These are phyloP conservation scores for Aspergillus mulundensis DNA, from an alignment of 495 filamentous ascomycete genomes.

Conservation along the genomic window DNA sequence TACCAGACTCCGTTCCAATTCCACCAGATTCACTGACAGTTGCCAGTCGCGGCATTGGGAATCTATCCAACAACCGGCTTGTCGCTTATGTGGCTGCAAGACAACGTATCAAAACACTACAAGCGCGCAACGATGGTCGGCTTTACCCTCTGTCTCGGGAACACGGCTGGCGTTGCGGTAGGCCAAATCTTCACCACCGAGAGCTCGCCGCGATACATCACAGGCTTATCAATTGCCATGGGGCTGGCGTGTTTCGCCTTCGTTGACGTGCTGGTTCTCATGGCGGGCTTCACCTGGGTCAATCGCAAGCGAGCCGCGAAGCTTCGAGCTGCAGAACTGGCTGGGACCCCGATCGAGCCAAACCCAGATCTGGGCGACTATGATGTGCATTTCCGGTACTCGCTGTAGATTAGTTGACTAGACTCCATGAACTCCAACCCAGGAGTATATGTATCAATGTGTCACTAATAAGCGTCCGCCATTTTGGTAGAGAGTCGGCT, in stretches of 20 bases:
- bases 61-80: background rate
- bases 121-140: background rate
- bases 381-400: background rate
- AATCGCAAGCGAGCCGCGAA: background rate
- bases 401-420: background rate
- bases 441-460: too few species aligned
- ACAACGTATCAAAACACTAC: background rate
- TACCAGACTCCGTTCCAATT: background rate
- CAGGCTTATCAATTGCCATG: background rate
- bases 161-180: background rate
- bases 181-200: slow-evolving; percentile 4
- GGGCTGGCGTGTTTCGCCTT: background rate
- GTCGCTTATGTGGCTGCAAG: background rate
- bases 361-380: background rate
- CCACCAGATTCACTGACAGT: too few species aligned
- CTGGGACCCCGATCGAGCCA: background rate
- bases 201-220: background rate
- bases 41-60: too few species aligned
- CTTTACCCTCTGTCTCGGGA: background rate
- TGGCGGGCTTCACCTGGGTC: background rate
- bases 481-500: too few species aligned
- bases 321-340: background rate
- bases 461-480: too few species aligned
- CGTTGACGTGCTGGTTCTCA: background rate
- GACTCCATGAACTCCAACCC: too few species aligned